Conservation (phyloP, 345 rosid species). For the Gossypium turneri region DNA sequence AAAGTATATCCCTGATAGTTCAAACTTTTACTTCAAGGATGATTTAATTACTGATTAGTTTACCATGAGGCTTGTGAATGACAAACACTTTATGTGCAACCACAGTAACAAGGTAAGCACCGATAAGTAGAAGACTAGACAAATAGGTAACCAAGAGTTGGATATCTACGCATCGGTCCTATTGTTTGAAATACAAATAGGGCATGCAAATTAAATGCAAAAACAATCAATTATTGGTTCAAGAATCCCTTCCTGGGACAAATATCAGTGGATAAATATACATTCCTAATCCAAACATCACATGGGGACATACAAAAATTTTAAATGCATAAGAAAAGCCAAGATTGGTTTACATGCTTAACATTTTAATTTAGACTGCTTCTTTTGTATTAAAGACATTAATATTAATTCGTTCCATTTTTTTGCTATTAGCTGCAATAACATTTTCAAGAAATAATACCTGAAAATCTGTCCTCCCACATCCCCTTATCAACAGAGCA, state of each 20-base stretch:
- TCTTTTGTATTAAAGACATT: background rate
- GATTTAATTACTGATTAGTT: background rate
- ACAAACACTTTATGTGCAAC: background rate
- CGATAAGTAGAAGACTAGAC: background rate
- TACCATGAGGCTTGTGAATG: background rate
- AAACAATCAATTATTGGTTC: background rate
- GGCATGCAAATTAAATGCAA: background rate
- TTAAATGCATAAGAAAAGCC: background rate
- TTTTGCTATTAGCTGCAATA: background rate
- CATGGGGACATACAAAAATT: background rate
- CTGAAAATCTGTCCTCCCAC: slow-evolving; percentile 99
- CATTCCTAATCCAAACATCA: background rate
- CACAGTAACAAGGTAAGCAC: background rate
- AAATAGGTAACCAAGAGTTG: background rate
- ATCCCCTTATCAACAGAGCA: slow-evolving; percentile 81
- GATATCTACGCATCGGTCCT: background rate
- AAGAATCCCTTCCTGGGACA: background rate
- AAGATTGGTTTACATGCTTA: background rate
- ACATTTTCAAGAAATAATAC: slow-evolving; percentile 29
- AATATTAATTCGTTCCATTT: background rate
- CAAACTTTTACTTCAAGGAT: background rate
- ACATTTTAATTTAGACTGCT: background rate
- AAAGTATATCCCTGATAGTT: background rate
- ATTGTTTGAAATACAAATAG: background rate
- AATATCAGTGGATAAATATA: background rate